phyloP scores from a whole-genome alignment of 345 rosid genomes.

The Linum tenue region DNA sequence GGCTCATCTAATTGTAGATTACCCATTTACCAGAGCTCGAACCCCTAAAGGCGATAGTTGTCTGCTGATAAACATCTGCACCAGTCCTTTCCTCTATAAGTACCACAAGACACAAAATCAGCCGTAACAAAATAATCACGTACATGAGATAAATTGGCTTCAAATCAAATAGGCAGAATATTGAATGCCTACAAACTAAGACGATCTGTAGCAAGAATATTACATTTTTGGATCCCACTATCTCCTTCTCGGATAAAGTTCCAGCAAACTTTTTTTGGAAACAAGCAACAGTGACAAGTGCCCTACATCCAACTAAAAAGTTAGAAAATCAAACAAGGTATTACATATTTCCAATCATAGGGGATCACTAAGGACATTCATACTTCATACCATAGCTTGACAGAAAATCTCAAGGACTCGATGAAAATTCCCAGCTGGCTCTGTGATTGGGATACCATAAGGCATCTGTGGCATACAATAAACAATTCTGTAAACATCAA shows the following conservation, averaged over 20 bases:
- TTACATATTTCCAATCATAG: constrained; percentile 1
- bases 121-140: constrained; percentile 14
- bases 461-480: constrained; percentile 48
- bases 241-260: constrained; percentile 46
- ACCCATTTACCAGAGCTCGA: constrained; percentile 65
- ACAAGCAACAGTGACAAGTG: constrained; percentile 51
- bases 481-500: neutral
- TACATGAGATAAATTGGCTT: constrained; percentile 7
- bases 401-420: constrained; percentile 58
- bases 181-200: constrained; percentile 1
- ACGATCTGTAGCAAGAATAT: constrained; percentile 16
- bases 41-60: constrained; percentile 42
- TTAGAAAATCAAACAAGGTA: constrained; percentile 11
- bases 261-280: constrained; percentile 52
- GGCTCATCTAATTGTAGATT: constrained; percentile 8
- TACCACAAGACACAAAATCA: constrained; percentile 39
- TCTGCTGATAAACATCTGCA: constrained; percentile 47
- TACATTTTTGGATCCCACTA: constrained; percentile 62
- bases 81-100: constrained; percentile 66
- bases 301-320: constrained; percentile 43
- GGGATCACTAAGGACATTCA: constrained; percentile 4
- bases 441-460: constrained; percentile 30
- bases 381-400: constrained; percentile 57
- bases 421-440: constrained; percentile 54
- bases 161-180: constrained; percentile 12